Evolutionary conservation across 495 filamentous ascomycete genomes (phyloP).

Genomic region (Hyaloscypha hepaticicola): DNA sequence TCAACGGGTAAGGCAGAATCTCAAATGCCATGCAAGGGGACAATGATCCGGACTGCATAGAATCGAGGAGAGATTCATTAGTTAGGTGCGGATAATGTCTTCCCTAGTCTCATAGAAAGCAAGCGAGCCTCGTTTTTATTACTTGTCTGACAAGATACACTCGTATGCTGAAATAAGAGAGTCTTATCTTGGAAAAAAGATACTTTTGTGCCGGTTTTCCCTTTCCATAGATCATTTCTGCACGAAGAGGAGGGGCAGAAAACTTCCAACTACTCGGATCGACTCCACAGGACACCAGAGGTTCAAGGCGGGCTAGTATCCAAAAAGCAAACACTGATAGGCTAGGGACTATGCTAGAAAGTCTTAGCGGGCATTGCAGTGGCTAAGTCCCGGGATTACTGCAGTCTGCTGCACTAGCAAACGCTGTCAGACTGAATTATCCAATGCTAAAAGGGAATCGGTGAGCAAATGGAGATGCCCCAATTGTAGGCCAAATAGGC

Average conservation of each 20-base stretch:
- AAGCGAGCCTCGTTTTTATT: background rate
- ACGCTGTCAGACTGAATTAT: background rate
- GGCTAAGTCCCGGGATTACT: background rate
- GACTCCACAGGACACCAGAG: background rate
- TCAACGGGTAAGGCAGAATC: background rate
- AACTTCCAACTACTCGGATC: background rate
- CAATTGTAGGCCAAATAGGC: background rate
- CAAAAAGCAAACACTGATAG: background rate
- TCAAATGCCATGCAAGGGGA: background rate
- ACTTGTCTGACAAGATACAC: background rate
- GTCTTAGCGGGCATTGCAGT: background rate
- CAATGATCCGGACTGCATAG: background rate
- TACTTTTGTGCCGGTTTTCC: background rate
- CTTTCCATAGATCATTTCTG: background rate
- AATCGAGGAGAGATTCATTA: background rate
- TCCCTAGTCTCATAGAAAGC: background rate
- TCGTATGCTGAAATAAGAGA: background rate
- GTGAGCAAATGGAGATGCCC: background rate
- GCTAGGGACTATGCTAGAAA: background rate
- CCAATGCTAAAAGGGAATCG: background rate
- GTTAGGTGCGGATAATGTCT: background rate
- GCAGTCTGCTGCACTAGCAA: background rate
- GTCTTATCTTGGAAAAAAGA: background rate
- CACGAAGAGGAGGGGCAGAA: background rate
- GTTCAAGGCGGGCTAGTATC: background rate